Evolutionary conservation across 768 basidiomycete species (phyloP), one percentile per base, ranked within the genome.

Genomic region (Fibroporia radiculosa): DNA sequence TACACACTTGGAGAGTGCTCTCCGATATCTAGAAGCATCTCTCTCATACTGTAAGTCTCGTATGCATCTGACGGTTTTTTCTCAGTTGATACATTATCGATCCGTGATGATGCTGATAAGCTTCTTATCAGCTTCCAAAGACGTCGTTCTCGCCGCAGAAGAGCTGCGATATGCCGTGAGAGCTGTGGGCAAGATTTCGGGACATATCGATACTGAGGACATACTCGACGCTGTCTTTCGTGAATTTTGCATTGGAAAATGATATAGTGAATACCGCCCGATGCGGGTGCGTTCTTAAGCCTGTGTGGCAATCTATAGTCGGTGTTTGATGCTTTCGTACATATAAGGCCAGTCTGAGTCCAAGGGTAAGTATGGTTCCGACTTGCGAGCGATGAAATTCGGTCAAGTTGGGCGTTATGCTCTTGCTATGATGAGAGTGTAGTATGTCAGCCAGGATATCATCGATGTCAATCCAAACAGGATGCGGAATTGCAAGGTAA

Each of bases 221-320:
- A 70, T 93, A 6, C 62, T 95, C 18, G 89, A 91, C 47, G 75
- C 76, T 16, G 74, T 95, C 20, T 95, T 95, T 58, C 70, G 73
- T 26, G 84, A 87, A 40, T 95, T 95, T 62, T 95, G 92, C 57
- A 88, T 93, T 41, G 91, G 91, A 28, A 90, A 93, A 66, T 89
- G 16, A 18, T 7, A n/a, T n/a, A n/a, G n/a, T n/a, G n/a, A n/a
- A n/a, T n/a, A n/a, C n/a, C n/a, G n/a, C n/a, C n/a, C n/a, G n/a
- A n/a, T n/a, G n/a, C n/a, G n/a, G n/a, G n/a, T n/a, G n/a, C n/a
- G n/a, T n/a, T n/a, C n/a, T n/a, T n/a, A n/a, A n/a, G n/a, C n/a
- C n/a, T n/a, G n/a, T n/a, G n/a, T n/a, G n/a, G n/a, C n/a, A n/a
- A n/a, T n/a, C n/a, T n/a, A n/a, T n/a, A n/a, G n/a, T n/a, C n/a